Conservation (phyloP, 2,329 filamentous ascomycete genomes). For the Colletotrichum sp. region DNA sequence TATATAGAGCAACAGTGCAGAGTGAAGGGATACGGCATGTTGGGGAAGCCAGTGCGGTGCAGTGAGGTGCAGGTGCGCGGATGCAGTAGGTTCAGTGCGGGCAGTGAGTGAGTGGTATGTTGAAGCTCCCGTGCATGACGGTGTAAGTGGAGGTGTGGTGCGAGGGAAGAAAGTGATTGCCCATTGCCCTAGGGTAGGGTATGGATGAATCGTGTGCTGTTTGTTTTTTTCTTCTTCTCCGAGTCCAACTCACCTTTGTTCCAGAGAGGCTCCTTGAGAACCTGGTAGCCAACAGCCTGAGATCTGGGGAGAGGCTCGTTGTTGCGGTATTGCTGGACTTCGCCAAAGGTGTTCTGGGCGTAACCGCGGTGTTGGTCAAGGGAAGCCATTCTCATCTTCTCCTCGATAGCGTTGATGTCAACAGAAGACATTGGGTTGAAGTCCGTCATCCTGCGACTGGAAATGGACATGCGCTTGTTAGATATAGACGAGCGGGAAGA, state of each 20-base stretch:
- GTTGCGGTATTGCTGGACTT: slow-evolving; percentile 57
- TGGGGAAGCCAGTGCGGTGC: slow-evolving; percentile 16
- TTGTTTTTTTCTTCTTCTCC: neutral
- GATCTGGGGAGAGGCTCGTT: slow-evolving; percentile 60
- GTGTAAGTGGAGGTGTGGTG: slow-evolving; percentile 12
- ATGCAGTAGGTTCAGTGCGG: slow-evolving; percentile 11
- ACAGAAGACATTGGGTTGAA: slow-evolving; percentile 62
- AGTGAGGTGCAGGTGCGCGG: neutral
- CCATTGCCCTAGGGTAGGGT: neutral
- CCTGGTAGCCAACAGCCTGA: slow-evolving; percentile 64
- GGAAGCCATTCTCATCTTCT: slow-evolving; percentile 64
- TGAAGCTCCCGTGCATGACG: neutral
- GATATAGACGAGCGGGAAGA: slow-evolving; percentile 57
- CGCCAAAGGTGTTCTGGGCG: slow-evolving; percentile 58
- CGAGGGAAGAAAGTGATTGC: neutral
- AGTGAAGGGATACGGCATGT: slow-evolving; percentile 19
- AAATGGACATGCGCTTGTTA: slow-evolving; percentile 57
- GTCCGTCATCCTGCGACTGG: slow-evolving; percentile 54
- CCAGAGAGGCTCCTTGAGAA: slow-evolving; percentile 67
- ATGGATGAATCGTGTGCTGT: neutral
- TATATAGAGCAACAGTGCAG: slow-evolving; percentile 9
- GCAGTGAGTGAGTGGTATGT: neutral
- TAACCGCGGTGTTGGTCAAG: slow-evolving; percentile 68
- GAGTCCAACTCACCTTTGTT: slow-evolving; percentile 61
- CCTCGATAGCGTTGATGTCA: slow-evolving; percentile 62